Conservation (phyloP, 495 filamentous ascomycete species). For the Xylaria cubensis region DNA sequence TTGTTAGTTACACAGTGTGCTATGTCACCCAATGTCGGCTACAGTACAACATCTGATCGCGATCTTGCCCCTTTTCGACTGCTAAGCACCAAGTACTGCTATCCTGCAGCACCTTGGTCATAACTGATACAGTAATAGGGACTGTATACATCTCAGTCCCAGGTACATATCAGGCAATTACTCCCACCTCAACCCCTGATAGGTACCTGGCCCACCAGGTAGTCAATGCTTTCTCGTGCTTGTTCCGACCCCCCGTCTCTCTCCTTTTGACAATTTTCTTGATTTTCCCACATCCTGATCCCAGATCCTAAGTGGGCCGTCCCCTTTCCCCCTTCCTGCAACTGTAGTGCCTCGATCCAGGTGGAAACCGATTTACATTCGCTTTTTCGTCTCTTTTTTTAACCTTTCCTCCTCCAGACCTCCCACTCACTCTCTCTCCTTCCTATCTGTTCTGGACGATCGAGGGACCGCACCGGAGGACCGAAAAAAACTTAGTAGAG, state of each 20-base stretch:
- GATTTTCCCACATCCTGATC: constrained; percentile 34
- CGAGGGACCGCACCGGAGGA: constrained; percentile 11
- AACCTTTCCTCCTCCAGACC: constrained; percentile 31
- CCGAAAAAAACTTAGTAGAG: constrained; percentile 2
- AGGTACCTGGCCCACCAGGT: constrained; percentile 7
- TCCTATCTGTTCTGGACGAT: constrained; percentile 28
- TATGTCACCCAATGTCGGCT: neutral
- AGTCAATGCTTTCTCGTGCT: constrained; percentile 16
- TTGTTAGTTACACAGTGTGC: constrained; percentile 3
- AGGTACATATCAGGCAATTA: neutral
- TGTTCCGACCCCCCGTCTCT: constrained; percentile 28
- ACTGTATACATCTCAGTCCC: neutral
- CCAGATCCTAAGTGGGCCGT: constrained; percentile 32
- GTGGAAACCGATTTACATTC: constrained; percentile 41
- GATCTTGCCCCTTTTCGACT: neutral
- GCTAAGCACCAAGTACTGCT: neutral
- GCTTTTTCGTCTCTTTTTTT: constrained; percentile 33
- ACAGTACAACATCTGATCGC: constrained; percentile 6
- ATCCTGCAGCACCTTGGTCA: neutral
- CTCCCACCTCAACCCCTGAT: neutral
- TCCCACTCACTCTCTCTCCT: constrained; percentile 33
- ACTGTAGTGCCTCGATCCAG: constrained; percentile 21
- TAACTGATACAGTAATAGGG: neutral
- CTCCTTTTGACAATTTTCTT: constrained; percentile 44
- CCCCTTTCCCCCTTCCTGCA: constrained; percentile 29